Percentiles rank a stretch among this genome's conserved stretches.
These are phyloP conservation scores for Aspergillus diversus DNA, from an alignment of 495 filamentous ascomycete genomes.

Conservation along the genomic window DNA sequence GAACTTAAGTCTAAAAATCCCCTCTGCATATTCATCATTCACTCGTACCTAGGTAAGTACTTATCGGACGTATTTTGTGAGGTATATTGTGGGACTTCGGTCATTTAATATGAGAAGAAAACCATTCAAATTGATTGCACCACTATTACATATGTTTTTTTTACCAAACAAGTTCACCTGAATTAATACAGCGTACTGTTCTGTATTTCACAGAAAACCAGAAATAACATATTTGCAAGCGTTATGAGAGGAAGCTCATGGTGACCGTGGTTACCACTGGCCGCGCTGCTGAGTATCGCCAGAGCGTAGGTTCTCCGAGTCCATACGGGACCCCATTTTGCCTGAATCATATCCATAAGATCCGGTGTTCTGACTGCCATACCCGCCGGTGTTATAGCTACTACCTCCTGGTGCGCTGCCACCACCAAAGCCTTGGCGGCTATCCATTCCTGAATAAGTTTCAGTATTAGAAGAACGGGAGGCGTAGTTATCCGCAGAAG, in stretches of 20 bases:
- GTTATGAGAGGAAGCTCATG: not conserved
- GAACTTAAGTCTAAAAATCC: too few relatives aligned
- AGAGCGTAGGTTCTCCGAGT: constrained; percentile 9
- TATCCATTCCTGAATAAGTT: not conserved
- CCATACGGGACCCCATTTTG: constrained; percentile 19
- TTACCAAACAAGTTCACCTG: too few relatives aligned
- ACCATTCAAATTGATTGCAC: too few relatives aligned
- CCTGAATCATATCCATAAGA: constrained; percentile 13
- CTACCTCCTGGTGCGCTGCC: constrained; percentile 34
- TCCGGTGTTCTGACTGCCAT: constrained; percentile 7
- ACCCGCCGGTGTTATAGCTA: constrained; percentile 37
- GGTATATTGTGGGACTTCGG: too few relatives aligned
- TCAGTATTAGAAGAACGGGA: constrained; percentile 11
- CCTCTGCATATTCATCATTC: too few relatives aligned
- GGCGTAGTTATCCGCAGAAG: constrained; percentile 14
- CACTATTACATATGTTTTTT: too few relatives aligned
- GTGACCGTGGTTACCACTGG: constrained; percentile 21
- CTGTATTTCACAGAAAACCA: too few relatives aligned
- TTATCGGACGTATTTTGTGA: too few relatives aligned
- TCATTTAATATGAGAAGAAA: too few relatives aligned
- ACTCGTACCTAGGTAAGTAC: too few relatives aligned
- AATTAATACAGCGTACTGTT: too few relatives aligned
- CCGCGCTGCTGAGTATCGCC: constrained; percentile 21
- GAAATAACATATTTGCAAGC: too few relatives aligned
- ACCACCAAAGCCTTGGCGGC: constrained; percentile 24